These are phyloP conservation scores for Phialophora macrospora DNA, from an alignment of 2,329 filamentous ascomycete species.

Conservation along the genomic window DNA sequence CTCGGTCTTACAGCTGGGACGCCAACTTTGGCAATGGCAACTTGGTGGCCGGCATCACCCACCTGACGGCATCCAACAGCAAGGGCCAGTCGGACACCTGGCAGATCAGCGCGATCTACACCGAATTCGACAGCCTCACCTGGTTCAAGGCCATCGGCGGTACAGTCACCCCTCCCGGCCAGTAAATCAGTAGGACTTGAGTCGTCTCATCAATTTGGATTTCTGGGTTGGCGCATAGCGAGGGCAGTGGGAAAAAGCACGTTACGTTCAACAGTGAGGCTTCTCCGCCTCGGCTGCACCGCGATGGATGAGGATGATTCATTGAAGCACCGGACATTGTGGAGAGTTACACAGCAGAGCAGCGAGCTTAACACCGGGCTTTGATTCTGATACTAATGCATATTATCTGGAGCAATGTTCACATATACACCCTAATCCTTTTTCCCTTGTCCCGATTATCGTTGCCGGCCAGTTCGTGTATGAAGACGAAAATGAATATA, in stretches of 20 bases:
- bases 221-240: constrained; percentile 21
- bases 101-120: constrained; percentile 44
- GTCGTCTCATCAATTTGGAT: neutral
- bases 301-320: neutral
- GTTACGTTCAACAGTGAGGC: neutral
- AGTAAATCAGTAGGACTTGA: constrained; percentile 6
- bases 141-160: constrained; percentile 36
- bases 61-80: constrained; percentile 39
- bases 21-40: constrained; percentile 14
- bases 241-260: constrained; percentile 8
- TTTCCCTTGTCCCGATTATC: neutral
- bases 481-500: too few species aligned
- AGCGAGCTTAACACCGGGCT: constrained; percentile 1
- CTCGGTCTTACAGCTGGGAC: neutral
- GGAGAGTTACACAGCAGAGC: constrained; percentile 8
- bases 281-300: neutral
- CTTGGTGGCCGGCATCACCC: constrained; percentile 44
- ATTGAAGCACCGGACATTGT: constrained; percentile 10
- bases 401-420: neutral
- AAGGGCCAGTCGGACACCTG: constrained; percentile 37
- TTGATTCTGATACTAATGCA: neutral
- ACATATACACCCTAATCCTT: neutral
- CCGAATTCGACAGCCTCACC: constrained; percentile 45
- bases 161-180: constrained; percentile 27
- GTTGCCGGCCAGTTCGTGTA: neutral